Evolutionary conservation across 2,329 filamentous ascomycete genomes (phyloP).

Genomic region (Apiospora hydei): DNA sequence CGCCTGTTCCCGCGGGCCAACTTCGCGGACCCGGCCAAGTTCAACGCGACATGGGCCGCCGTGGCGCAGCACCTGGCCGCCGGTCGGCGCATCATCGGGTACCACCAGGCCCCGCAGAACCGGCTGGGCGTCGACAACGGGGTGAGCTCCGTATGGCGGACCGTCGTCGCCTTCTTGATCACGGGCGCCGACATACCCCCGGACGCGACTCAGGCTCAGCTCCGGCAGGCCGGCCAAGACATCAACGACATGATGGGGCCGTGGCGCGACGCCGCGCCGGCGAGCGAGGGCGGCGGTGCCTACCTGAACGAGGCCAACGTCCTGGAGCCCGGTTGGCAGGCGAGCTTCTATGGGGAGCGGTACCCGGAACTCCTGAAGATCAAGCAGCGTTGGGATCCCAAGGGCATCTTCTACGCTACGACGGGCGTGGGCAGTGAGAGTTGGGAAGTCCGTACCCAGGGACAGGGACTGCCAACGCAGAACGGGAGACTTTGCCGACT

Average conservation of each 20-base stretch:
- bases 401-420: constrained; percentile 47
- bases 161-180: constrained; percentile 35
- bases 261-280: constrained; percentile 31
- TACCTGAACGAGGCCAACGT: constrained; percentile 52
- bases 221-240: constrained; percentile 35
- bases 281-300: constrained; percentile 33
- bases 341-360: constrained; percentile 44
- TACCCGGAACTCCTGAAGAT: constrained; percentile 42
- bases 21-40: constrained; percentile 43
- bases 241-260: constrained; percentile 40
- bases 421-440: constrained; percentile 50
- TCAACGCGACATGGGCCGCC: constrained; percentile 41
- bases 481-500: constrained; percentile 25
- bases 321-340: constrained; percentile 41
- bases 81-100: constrained; percentile 41
- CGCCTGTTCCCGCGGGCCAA: constrained; percentile 50
- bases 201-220: constrained; percentile 27
- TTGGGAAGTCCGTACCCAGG: constrained; percentile 42
- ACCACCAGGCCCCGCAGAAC: constrained; percentile 36
- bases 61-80: constrained; percentile 43
- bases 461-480: constrained; percentile 24
- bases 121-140: constrained; percentile 43
- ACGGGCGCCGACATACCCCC: constrained; percentile 33
- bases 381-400: constrained; percentile 51
- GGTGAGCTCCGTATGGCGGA: constrained; percentile 48